Evolutionary conservation across 2,329 filamentous ascomycete species (phyloP).

Genomic region (Trichoderma semiorbis): DNA sequence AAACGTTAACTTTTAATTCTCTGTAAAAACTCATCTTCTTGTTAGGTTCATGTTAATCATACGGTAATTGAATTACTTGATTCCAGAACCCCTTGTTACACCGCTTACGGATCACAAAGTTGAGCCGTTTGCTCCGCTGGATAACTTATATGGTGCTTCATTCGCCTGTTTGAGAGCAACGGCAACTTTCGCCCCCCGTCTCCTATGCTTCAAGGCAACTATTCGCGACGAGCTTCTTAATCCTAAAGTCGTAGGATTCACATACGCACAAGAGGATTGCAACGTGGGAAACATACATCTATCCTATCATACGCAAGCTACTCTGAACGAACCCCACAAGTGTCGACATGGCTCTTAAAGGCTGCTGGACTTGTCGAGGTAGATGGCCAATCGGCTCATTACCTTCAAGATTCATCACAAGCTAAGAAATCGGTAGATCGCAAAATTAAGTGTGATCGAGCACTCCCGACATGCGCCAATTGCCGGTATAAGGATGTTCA

Average conservation of each 20-base stretch:
- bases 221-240: background rate
- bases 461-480: background rate
- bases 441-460: slow-evolving; percentile 3
- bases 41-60: background rate
- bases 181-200: background rate
- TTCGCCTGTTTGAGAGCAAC: background rate
- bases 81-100: background rate
- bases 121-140: background rate
- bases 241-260: background rate
- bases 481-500: background rate
- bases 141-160: background rate
- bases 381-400: background rate
- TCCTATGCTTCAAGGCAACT: background rate
- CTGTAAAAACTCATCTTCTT: background rate
- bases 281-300: background rate
- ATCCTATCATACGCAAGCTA: background rate
- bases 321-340: background rate
- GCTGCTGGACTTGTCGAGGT: slow-evolving; percentile 7
- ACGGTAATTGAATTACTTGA: background rate
- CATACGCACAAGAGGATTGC: background rate
- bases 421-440: background rate
- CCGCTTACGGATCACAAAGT: background rate
- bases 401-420: background rate
- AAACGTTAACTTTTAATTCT: background rate
- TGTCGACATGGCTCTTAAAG: background rate